Base-by-base conservation (phyloP, 345 rosid genomes). In the Populus ilicifolia region DNA sequence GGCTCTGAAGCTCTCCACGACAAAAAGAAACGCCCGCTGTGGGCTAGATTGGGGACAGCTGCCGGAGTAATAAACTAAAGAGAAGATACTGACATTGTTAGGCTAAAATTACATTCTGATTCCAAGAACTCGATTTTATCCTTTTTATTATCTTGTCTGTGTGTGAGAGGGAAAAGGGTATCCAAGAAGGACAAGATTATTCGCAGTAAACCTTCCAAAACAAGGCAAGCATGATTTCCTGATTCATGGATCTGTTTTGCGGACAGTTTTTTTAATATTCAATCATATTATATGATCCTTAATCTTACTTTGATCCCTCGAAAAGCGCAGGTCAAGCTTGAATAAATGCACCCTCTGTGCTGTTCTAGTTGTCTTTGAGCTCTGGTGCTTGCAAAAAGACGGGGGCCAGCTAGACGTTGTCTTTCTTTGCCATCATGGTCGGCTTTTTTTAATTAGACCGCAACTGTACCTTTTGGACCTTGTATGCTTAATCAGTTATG, bases 181-280 rank as follows among this genome's bases (percentile, higher is more conserved):
- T 71, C 44, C 74, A 8, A 12, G 65, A 20, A 29, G 54, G 38
- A 27, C 23, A 64, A 20, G 25, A 29, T 2, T 14, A 0, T 38
- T 5, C 27, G 5, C 2, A 17, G 10, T 29, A 18, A 50, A 63
- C 17, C 59, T 72, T 72, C 44, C 12, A 52, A 62, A 62, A 43
- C 69, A 41, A 74, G 77, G 59, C 59, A 41, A 62, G 36, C 69
- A 41, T 62, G 77, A 18, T 39, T 69, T 39, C 43, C 6, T 36
- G 11, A 36, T 11, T 56, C 17, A 54, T 72, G 30, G 23, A 20
- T 56, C n/a, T 41, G 20, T n/a, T 56, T 56, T 50, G 38, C 35
- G 33, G 30, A 33, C 63, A 52, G 2, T 10, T 50, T 43, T 2
- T 20, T 0, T 9, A 25, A 52, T 52, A 17, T 23, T 23, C 27